Evolutionary conservation across 176 grass and related monocot species (phyloP), one percentile per base, ranked within the genome.

Genomic region (Lolium rigidum): DNA sequence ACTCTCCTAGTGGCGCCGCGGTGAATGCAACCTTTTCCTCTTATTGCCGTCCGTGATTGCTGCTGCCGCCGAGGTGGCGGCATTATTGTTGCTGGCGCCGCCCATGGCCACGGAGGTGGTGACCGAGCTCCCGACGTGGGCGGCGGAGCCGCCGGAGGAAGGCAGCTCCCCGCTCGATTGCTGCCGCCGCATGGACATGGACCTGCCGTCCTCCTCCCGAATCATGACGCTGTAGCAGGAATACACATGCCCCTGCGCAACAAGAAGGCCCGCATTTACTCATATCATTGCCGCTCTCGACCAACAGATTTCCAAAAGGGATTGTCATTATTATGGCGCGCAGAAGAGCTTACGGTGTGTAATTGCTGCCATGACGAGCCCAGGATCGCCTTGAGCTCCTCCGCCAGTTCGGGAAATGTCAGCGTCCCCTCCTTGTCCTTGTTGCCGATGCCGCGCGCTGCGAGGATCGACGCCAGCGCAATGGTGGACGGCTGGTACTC

Each of bases 201-300:
- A 35, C 31, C 31, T 35, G 87, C 62, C 2, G 26, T 56, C 74
- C 49, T 92, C 86, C 74, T 86, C 92, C 49, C 85, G 94, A 60
- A 92, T 87, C 92, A 99, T 94, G 76, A 86, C 74, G 49, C 61
- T 94, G 86, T 94, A 99, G 94, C 97, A 99, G 71, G 97, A 96
- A 86, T 82, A 99, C 79, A 99, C 97, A 87, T 91, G 86, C 16
- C 72, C 92, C 97, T 99, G 91, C 72, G 31, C 31, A 24, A 52
- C 24, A 77, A 90, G 59, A 87, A 87, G 12, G 88, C 85, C 73
- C 80, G 80, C 75, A 92, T 92, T 97, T 92, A 92, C 64, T 78
- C 87, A 2, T 35, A 80, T 82, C 75, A 59, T 82, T 81, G 79
- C 85, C 84, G 76, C 69, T 70, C 77, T 80, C 87, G 78, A 75